phyloP scores from a whole-genome alignment of 164 flowering plant species.

The Aristolochia fimbriata region DNA sequence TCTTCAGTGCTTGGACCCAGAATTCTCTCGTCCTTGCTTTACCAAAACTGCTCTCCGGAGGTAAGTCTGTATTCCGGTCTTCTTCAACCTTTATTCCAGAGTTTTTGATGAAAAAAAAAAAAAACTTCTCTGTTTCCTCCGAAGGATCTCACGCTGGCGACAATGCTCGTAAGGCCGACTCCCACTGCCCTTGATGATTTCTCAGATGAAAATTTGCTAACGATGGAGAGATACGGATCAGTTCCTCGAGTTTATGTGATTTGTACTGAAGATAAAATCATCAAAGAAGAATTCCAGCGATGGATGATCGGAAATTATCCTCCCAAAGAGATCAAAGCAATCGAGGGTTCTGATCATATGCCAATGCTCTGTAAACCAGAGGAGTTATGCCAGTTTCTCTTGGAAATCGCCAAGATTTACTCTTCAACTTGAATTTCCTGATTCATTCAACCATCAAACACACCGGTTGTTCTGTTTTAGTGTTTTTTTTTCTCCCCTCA shows the following conservation, averaged over 20 bases:
- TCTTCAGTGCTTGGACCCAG: constrained; percentile 22
- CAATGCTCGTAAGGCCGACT: constrained; percentile 13
- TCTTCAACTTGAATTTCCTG: neutral
- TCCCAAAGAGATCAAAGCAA: constrained; percentile 11
- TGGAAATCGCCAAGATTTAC: constrained; percentile 7
- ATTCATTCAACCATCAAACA: constrained; percentile 5
- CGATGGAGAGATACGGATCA: constrained; percentile 10
- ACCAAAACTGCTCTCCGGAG: constrained; percentile 27
- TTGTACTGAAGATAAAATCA: constrained; percentile 8
- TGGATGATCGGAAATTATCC: constrained; percentile 18
- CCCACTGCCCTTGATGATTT: constrained; percentile 12
- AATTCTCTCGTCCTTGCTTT: constrained; percentile 17
- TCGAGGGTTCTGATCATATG: constrained; percentile 19
- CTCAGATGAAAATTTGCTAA: constrained; percentile 7
- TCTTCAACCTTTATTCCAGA: neutral
- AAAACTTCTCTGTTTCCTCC: neutral
- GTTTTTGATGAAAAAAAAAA: too few relatives aligned
- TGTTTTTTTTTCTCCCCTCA: too few relatives aligned
- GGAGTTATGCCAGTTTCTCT: constrained; percentile 10
- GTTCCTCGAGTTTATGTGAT: constrained; percentile 10
- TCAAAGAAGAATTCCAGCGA: constrained; percentile 5
- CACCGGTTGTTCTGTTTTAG: too few relatives aligned
- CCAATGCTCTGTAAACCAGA: constrained; percentile 18
- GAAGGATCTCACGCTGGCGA: constrained; percentile 24
- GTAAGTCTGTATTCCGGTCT: constrained; percentile 9